phyloP scores from a whole-genome alignment of 306 rosid species.

The Aeschynomene evenia region DNA sequence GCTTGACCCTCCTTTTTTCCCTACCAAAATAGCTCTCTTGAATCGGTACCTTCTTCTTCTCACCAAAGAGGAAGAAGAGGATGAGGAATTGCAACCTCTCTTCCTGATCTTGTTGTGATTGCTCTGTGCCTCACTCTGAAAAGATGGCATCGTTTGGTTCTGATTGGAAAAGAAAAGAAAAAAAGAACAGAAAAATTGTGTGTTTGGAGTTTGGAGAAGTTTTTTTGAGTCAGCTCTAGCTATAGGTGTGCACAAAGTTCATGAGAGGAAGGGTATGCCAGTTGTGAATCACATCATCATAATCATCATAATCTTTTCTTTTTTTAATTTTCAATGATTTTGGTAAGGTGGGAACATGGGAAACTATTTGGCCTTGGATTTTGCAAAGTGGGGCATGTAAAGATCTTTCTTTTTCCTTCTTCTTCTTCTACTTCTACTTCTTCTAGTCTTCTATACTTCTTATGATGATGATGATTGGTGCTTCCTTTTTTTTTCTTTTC shows the following conservation, averaged over 20 bases:
- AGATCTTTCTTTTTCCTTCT: constrained; percentile 45
- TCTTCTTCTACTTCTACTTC: not conserved
- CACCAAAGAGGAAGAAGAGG: constrained; percentile 41
- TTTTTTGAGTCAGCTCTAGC: not conserved
- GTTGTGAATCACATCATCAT: constrained; percentile 34
- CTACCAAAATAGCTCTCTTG: constrained; percentile 45
- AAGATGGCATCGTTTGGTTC: constrained; percentile 66
- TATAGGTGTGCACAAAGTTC: constrained; percentile 26
- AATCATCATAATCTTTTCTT: not conserved
- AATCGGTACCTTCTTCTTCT: constrained; percentile 37
- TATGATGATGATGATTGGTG: constrained; percentile 33
- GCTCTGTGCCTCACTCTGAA: constrained; percentile 29
- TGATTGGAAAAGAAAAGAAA: too few relatives aligned
- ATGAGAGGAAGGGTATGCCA: constrained; percentile 33
- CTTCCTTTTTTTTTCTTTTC: too few relatives aligned
- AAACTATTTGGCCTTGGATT: constrained; percentile 56
- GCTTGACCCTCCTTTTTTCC: constrained; percentile 53
- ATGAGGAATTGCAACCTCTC: constrained; percentile 38
- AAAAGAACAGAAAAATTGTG: not conserved
- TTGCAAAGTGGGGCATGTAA: constrained; percentile 57
- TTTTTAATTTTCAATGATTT: constrained; percentile 1
- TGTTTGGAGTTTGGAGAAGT: constrained; percentile 1
- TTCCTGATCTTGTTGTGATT: constrained; percentile 45
- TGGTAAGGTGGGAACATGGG: constrained; percentile 38
- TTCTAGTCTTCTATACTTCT: too few relatives aligned